Percentiles rank a stretch among this genome's conserved stretches.
These are phyloP conservation scores for Ramichloridium luteum DNA, from an alignment of 2,329 filamentous ascomycete genomes.

Conservation along the genomic window DNA sequence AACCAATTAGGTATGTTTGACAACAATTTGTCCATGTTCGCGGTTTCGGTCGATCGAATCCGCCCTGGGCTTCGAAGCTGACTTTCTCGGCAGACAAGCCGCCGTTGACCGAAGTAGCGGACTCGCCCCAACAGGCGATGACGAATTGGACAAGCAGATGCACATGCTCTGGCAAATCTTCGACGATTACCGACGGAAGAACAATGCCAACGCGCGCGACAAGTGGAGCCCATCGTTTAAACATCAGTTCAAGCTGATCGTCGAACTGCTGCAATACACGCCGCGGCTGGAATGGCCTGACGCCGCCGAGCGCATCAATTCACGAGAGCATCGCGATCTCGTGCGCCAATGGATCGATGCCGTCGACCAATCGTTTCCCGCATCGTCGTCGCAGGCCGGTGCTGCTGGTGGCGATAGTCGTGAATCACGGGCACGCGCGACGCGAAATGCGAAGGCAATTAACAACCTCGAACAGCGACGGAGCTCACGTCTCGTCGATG, in stretches of 20 bases:
- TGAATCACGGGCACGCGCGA: conserved; percentile 5
- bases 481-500: conserved; percentile 12
- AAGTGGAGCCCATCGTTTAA: conserved; percentile 12
- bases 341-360: conserved; percentile 10
- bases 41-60: too few relatives aligned
- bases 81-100: not conserved
- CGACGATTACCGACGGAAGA: conserved; percentile 8
- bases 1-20: conserved; percentile 11
- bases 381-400: not conserved
- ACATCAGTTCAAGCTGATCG: conserved; percentile 9
- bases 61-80: too few relatives aligned
- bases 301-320: conserved; percentile 5
- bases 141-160: too few relatives aligned
- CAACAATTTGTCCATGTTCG: too few relatives aligned
- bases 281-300: conserved; percentile 9
- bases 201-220: conserved; percentile 10
- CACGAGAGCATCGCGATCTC: conserved; percentile 5
- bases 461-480: conserved; percentile 11
- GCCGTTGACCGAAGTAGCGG: not conserved
- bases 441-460: conserved; percentile 11
- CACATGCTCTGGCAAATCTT: too few relatives aligned
- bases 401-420: not conserved
- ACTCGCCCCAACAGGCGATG: too few relatives aligned
- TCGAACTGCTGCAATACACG: conserved; percentile 9
- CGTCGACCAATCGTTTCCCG: conserved; percentile 10